Percentiles rank a stretch among this genome's conserved stretches.
These are phyloP conservation scores for Cyclotella distinguenda DNA, from an alignment of 108 stramenopile species.

Conservation along the genomic window DNA sequence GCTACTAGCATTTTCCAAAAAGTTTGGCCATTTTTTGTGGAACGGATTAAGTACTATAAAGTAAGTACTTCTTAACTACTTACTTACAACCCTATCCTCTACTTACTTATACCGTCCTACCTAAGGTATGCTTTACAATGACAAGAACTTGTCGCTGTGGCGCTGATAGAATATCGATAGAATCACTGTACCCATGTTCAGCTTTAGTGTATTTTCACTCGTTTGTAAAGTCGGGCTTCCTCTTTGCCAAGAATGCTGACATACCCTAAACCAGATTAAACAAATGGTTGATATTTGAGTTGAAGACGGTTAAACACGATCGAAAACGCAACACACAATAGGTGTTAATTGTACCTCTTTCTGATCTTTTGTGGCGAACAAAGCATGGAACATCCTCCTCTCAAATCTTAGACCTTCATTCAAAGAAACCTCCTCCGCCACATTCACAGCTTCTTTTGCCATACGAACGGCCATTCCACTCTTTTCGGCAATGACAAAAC, in stretches of 20 bases:
- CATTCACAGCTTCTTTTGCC: slow-evolving; percentile 97
- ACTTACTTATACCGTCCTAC: too few relatives aligned
- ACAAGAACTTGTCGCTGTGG: too few relatives aligned
- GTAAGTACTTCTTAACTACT: too few relatives aligned
- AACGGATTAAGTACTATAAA: too few relatives aligned
- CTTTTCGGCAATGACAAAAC: slow-evolving; percentile 85
- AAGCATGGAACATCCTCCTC: slow-evolving; percentile 93
- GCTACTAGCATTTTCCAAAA: too few relatives aligned
- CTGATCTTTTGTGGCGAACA: slow-evolving; percentile 97
- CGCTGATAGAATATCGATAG: too few relatives aligned
- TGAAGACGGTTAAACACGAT: neutral
- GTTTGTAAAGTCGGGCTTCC: slow-evolving; percentile 71
- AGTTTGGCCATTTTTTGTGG: too few relatives aligned
- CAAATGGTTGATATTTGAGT: neutral
- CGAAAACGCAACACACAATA: neutral
- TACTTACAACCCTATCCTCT: too few relatives aligned
- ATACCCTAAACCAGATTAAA: slow-evolving; percentile 44
- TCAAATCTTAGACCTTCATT: slow-evolving; percentile 94
- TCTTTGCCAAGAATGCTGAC: slow-evolving; percentile 82
- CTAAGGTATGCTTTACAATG: too few relatives aligned
- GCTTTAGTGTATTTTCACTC: slow-evolving; percentile 41
- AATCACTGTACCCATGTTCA: too few relatives aligned
- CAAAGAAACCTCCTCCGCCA: slow-evolving; percentile 91
- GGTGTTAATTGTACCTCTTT: slow-evolving; percentile 81
- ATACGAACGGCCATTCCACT: slow-evolving; percentile 80